Conservation (phyloP, 495 filamentous ascomycete species). For the Cladorrhinum samala region DNA sequence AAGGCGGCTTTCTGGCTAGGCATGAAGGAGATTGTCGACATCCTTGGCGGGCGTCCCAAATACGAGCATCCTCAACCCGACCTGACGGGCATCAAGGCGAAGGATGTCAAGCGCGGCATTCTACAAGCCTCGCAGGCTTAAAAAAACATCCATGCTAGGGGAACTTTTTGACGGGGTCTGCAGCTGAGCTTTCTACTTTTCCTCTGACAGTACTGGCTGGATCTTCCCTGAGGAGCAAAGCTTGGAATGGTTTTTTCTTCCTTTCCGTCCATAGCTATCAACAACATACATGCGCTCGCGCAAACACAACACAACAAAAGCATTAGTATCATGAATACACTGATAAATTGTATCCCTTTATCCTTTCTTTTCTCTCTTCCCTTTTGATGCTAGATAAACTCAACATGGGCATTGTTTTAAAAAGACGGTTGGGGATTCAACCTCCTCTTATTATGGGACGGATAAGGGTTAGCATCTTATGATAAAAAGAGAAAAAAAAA, state of each 20-base stretch:
- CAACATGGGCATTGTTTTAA: no score
- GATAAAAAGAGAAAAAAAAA: background rate
- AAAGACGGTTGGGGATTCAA: no score
- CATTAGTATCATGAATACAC: background rate
- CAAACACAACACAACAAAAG: background rate
- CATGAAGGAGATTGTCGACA: slow-evolving; percentile 76
- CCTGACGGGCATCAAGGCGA: slow-evolving; percentile 43
- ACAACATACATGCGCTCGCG: no score
- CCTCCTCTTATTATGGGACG: no score
- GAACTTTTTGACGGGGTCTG: background rate
- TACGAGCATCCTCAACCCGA: slow-evolving; percentile 38
- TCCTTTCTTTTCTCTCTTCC: background rate
- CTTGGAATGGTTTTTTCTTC: no score
- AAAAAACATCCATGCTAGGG: no score
- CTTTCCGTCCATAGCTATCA: background rate
- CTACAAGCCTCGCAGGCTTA: slow-evolving; percentile 1
- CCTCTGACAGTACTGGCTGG: no score
- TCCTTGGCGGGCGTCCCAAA: slow-evolving; percentile 64
- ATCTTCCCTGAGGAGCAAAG: no score
- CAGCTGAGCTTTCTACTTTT: background rate
- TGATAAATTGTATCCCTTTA: background rate
- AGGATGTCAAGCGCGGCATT: slow-evolving; percentile 50
- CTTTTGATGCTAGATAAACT: background rate
- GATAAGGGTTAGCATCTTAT: no score
- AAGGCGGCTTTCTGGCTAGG: slow-evolving; percentile 80